Conservation (phyloP, 768 basidiomycete species). For the Obba rivulosa region DNA sequence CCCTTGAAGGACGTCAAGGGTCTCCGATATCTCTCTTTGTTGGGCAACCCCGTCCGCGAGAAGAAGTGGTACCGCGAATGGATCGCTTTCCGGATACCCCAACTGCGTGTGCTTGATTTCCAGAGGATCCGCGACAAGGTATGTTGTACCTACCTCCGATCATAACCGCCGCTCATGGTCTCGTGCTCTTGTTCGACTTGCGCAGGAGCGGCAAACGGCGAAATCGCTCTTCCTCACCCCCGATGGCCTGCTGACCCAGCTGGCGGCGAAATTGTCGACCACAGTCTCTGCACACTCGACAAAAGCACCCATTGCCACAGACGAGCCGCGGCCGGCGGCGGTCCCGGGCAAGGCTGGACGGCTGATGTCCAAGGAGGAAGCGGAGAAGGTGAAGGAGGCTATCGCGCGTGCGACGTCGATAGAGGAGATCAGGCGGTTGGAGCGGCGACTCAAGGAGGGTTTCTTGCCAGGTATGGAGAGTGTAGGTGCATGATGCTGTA, state of each 20-base stretch:
- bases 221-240: constrained; percentile 76
- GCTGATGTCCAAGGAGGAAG: constrained; percentile 88
- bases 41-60: constrained; percentile 83
- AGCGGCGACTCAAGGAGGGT: constrained; percentile 79
- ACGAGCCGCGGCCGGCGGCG: constrained; percentile 67
- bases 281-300: constrained; percentile 63
- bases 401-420: constrained; percentile 88
- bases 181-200: neutral
- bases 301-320: constrained; percentile 60
- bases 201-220: constrained; percentile 74
- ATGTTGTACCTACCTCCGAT: constrained; percentile 10
- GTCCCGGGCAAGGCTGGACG: constrained; percentile 69
- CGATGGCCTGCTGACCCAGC: constrained; percentile 69
- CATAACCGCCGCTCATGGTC: neutral
- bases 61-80: constrained; percentile 97
- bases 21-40: constrained; percentile 69
- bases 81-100: constrained; percentile 85
- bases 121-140: constrained; percentile 94
- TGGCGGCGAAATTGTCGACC: constrained; percentile 72
- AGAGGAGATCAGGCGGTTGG: constrained; percentile 81
- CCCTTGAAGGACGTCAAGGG: constrained; percentile 70
- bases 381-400: constrained; percentile 79
- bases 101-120: constrained; percentile 90
- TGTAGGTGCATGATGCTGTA: constrained; percentile 58
- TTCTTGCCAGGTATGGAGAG: constrained; percentile 75